Base-by-base conservation (phyloP, 2,329 filamentous ascomycete genomes). In the Ascochyta koolunga region DNA sequence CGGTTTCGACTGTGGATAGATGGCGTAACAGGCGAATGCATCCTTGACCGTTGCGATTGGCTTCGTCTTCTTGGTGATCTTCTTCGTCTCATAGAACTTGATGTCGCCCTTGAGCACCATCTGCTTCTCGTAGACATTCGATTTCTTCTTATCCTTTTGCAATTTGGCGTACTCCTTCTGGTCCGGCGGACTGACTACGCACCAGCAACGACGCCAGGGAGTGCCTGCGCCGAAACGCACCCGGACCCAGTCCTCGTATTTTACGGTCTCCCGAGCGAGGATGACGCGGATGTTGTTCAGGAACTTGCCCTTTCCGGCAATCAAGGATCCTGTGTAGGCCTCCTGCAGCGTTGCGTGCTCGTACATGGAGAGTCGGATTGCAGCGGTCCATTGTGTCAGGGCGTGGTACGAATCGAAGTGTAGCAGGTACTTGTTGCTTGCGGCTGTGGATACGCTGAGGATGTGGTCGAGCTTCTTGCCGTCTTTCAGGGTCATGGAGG, bases 371-470 rank as follows among this genome's bases (percentile, higher is more conserved):
- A 99, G 85, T 40, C 95, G 87, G 63, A 99, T 98, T 38, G 89
- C 91, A 15, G 95, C 89, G 1, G 95, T 96, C 95, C 95, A 99
- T 76, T 98, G 93, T 2, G 93, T 89, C 49, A 99, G 80, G 0
- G 93, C 96, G 70, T 96, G 90, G 62, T 93, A 86, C 0, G 93
- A 96, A 74, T 96, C 96, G 78, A 99, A 99, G 75, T 98, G 95
- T 32, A 99, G 82, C 1, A 99, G 82, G 71, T 97, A 98, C 62
- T 95, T 89, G 74, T 99, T 99, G 69, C 92, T 90, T 41, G 93
- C 95, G 18, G 95, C 95, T 9, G 95, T 99, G 5, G 92, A 98
- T 54, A 99, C 86, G 75, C 93, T 97, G 42, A 99, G 84, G 35
- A 99, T 93, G 67, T 99, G 97, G 71, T 96, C 91, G 48, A 99